Evolutionary conservation across 805 yeast species (phyloP).

Genomic region (Lipomyces starkeyi): DNA sequence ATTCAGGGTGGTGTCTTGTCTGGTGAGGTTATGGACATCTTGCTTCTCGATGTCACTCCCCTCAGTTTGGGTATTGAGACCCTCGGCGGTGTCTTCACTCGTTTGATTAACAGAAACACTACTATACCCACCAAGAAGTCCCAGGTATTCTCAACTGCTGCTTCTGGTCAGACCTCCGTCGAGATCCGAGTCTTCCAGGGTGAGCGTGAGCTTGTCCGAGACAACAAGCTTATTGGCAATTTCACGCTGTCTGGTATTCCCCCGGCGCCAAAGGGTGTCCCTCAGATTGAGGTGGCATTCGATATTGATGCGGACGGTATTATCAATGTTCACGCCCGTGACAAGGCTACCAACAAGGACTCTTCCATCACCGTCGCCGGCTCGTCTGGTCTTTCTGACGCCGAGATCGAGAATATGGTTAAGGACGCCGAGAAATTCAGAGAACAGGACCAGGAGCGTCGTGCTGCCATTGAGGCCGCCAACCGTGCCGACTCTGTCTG

Average conservation of each 20-base stretch:
- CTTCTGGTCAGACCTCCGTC: conserved; percentile 94
- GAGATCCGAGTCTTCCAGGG: conserved; percentile 99
- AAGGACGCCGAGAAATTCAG: conserved; percentile 88
- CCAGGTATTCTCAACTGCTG: conserved; percentile 94
- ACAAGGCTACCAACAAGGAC: conserved; percentile 90
- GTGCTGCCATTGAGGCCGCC: conserved; percentile 81
- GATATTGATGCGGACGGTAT: conserved; percentile 98
- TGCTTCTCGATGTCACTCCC: conserved; percentile 87
- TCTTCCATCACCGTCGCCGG: conserved; percentile 97
- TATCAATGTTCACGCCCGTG: conserved; percentile 92
- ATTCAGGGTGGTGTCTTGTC: conserved; percentile 96
- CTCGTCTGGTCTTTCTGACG: conserved; percentile 87
- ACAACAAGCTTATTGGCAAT: conserved; percentile 97
- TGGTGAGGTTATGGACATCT: conserved; percentile 92
- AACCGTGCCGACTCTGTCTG: conserved; percentile 83
- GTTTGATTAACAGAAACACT: conserved; percentile 89
- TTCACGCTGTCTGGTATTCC: conserved; percentile 94
- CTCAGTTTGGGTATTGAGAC: conserved; percentile 95
- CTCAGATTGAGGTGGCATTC: conserved; percentile 91
- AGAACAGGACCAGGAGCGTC: conserved; percentile 85
- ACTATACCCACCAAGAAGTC: conserved; percentile 97
- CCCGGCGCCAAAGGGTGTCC: conserved; percentile 94
- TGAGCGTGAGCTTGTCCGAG: conserved; percentile 97
- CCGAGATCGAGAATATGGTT: conserved; percentile 90
- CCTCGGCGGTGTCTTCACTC: conserved; percentile 95